These are phyloP conservation scores for Trichomonascaceae sp. DNA, from an alignment of 1,139 yeast genomes.

Conservation along the genomic window DNA sequence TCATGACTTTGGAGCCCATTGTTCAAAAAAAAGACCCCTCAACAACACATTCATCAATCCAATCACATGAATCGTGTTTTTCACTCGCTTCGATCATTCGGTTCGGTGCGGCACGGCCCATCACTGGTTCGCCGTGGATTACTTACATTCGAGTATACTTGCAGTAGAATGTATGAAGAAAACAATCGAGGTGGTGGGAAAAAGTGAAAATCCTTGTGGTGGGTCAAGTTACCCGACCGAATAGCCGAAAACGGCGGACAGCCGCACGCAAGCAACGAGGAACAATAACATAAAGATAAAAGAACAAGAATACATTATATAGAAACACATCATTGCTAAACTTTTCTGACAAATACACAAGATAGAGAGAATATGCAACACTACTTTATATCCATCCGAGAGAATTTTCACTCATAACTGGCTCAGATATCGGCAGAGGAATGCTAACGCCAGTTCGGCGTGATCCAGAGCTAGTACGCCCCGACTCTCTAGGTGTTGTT, in stretches of 20 bases:
- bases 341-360: background rate
- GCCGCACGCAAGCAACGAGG: background rate
- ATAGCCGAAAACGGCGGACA: background rate
- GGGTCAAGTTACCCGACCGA: background rate
- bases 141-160: background rate
- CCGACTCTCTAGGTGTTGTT: conserved; percentile 12
- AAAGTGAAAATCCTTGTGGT: background rate
- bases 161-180: background rate
- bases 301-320: background rate
- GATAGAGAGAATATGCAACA: background rate
- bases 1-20: background rate
- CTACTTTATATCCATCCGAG: conserved; percentile 34
- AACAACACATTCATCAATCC: background rate
- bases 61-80: background rate
- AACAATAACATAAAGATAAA: background rate
- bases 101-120: conserved; percentile 1
- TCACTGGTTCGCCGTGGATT: background rate
- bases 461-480: conserved; percentile 3
- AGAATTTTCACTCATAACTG: conserved; percentile 37
- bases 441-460: conserved; percentile 17
- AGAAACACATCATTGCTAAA: background rate
- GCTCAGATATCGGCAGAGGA: conserved; percentile 30
- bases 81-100: background rate
- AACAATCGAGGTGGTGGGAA: background rate
- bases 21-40: background rate